Evolutionary conservation across 2,329 filamentous ascomycete species (phyloP), one percentile per base, ranked within the genome.

Genomic region (Pseudonectria buxi): DNA sequence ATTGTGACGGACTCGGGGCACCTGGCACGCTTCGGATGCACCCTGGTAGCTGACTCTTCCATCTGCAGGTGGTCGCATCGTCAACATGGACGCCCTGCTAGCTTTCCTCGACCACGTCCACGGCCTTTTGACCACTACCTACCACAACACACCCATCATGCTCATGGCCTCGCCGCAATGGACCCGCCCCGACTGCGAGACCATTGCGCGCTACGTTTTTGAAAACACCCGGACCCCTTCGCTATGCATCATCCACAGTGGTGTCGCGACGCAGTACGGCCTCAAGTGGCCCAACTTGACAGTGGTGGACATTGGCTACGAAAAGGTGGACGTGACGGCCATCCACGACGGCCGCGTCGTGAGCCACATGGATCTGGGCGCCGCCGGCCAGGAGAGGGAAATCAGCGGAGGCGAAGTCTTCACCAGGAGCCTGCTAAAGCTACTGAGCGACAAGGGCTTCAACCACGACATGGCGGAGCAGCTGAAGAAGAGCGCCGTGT

Each of bases 161-260:
- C 77, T 98, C 44, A 83, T 96, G 62, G 77, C 84, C 7, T 86
- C 94, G 49, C 89, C 92, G 4, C 82, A 81, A 49, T 98, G 92
- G 90, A 88, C 87, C 4, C 78, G 84, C 7, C 81, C 83, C 43
- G 88, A 95, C 60, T 83, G 83, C 57, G 90, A 96, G 63, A 76
- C 76, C 26, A 81, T 98, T 47, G 85, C 89, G 11, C 86, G 92
- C 44, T 98, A 95, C 68, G 78, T 96, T 46, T 98, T 98, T 54
- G 92, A 98, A 63, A 94, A 92, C 64, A 95, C 94, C 57, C 92
- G 90, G 66, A 92, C 87, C 0, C 92, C 92, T 0, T 88, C 86
- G 0, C 83, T 98, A 33, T 89, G 84, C 50, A 73, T 96, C 44
- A 83, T 98, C 67, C 86, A 96, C 62, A 83, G 87, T 49, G 89